Base-by-base conservation (phyloP, 2,329 filamentous ascomycete species). In the Fusarium verticillioides region DNA sequence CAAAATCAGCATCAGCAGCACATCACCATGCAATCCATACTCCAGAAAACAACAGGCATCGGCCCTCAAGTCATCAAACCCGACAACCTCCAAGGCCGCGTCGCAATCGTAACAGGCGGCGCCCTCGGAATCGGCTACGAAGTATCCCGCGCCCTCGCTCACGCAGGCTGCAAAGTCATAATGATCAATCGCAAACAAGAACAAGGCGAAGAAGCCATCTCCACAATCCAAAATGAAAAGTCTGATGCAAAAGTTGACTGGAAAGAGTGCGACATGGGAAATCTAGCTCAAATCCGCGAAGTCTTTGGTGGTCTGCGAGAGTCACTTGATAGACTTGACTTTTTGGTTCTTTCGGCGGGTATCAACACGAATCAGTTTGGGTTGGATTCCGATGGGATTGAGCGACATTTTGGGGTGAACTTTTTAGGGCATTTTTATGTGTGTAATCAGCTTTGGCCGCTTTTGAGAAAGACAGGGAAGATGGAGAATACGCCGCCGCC, bases 401-500 rank as follows among this genome's bases (percentile, higher is more conserved):
- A 86, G 40, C 78, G 82, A 9, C 81, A 84, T 63, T 86, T 86
- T 68, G 81, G 81, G 2, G 83, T 86, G 9, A 86, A 86, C 58
- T 85, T 79, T 65, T 79, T 86, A 2, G 84, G 83, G 1, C 83
- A 86, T 19, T 85, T 82, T 66, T 85, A 85, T 63, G 82, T 47
- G 1, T 71, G 69, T 6, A 71, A 71, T 1, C 66, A 81, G 46
- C 79, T 86, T 2, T 86, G 83, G 77, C 84, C 84, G 12, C 62
- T 85, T 1, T 68, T 86, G 16, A 76, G 82, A 26, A 83, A 82
- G 75, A 86, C 84, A 4, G 80, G 81, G 10, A 80, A 80, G 53
- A 61, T 81, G 46, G 78, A 80, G 5, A 77, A 78, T 12, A 79
- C 79, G 0, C 78, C 80, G 0, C 78, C 81, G 1, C 84, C 84